Evolutionary conservation across 352 stramenopile genomes (phyloP), one percentile per base, ranked within the genome.

Genomic region (Globisporangium carolinianum): DNA sequence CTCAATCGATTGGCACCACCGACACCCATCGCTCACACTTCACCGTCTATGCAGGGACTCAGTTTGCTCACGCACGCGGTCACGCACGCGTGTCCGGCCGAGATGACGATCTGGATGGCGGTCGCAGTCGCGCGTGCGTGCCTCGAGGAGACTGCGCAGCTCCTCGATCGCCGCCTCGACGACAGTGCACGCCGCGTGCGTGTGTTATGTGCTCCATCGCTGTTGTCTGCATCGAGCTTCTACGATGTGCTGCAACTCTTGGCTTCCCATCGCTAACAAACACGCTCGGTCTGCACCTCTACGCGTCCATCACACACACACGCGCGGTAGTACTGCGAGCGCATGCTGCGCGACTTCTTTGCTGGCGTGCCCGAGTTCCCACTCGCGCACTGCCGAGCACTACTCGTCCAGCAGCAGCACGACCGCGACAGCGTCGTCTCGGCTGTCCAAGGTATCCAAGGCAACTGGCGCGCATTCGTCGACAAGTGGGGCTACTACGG

Each of bases 401-500:
- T 69, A 8, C 49, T 83, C n/a, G 38, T 61, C 15, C 51, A 17
- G 0, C 10, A 53, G 14, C 42, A 41, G 1, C 15, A 17, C 3
- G 61, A 67, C 18, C 49, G 64, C 39, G 15, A n/a, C n/a, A 18
- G 14, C n/a, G 36, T 64, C n/a, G 24, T 61, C 14, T 14, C 17
- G 8, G 45, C 65, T 6, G 62, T 73, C 5, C 52, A 51, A 7
- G 38, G 52, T 6, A 65, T 91, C 6, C 58, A 64, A 48, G 50
- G 32, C 4, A 53, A 79, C 37, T 91, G 79, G 82, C 43, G 35
- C 12, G 65, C 59, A 0, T 89, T 87, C 38, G 62, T 75, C 10
- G 66, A 87, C 54, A 83, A 77, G 10, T 91, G 82, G 79, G 77
- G 74, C 0, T 80, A 89, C 57, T 79, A 77, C 50, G 78, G 78